These are phyloP conservation scores for Trichoderma orchidacearum DNA, from an alignment of 495 filamentous ascomycete species.

Conservation along the genomic window DNA sequence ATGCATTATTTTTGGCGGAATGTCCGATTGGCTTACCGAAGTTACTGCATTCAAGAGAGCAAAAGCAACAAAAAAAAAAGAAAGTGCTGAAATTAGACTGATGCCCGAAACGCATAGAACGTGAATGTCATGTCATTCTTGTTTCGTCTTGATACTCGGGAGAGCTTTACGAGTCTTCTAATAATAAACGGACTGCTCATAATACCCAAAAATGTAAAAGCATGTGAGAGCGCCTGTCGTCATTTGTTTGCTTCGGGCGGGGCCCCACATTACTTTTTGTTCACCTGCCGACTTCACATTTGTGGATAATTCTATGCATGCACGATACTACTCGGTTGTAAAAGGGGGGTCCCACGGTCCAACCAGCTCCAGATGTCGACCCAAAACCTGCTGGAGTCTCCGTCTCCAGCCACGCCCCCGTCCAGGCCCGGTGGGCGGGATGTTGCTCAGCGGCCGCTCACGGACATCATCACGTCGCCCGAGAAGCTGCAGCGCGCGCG, in stretches of 20 bases:
- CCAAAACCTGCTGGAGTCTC: constrained; percentile 7
- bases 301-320: neutral
- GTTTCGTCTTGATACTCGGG: too few species aligned
- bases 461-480: constrained; percentile 26
- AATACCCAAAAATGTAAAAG: neutral
- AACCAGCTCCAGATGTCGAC: constrained; percentile 11
- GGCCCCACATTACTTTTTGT: neutral
- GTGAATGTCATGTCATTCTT: too few species aligned
- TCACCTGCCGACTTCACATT: neutral
- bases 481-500: constrained; percentile 21
- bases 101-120: too few species aligned
- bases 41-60: too few species aligned
- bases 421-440: constrained; percentile 26
- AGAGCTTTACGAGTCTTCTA: too few species aligned
- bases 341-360: constrained; percentile 3
- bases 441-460: constrained; percentile 33
- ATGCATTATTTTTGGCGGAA: too few species aligned
- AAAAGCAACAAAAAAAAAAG: too few species aligned
- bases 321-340: neutral
- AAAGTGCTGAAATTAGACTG: too few species aligned
- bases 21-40: too few species aligned
- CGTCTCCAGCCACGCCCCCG: constrained; percentile 12
- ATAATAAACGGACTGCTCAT: too few species aligned
- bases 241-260: neutral
- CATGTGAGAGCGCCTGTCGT: neutral